phyloP scores from a whole-genome alignment of 805 yeast genomes.

The Metschnikowia dekortorum region DNA sequence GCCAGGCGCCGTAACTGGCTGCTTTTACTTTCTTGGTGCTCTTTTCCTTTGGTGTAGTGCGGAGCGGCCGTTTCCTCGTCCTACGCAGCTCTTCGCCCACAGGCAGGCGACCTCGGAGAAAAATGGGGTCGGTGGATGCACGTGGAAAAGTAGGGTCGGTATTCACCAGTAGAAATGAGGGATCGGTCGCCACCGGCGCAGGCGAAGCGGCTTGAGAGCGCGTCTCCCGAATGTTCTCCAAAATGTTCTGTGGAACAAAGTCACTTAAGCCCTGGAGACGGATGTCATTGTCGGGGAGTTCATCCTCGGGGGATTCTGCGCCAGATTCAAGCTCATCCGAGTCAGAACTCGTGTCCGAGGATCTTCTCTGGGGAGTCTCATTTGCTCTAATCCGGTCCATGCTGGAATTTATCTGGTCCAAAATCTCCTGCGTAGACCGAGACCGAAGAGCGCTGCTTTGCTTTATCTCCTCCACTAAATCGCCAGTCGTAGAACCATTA shows the following conservation, averaged over 20 bases:
- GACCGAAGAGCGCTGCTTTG: constrained; percentile 12
- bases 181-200: background rate
- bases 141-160: too few relatives aligned
- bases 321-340: background rate
- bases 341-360: background rate
- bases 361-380: background rate
- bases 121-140: background rate
- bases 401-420: constrained; percentile 25
- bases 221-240: background rate
- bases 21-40: constrained; percentile 16
- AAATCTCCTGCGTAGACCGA: constrained; percentile 16
- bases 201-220: background rate
- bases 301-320: background rate
- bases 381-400: constrained; percentile 11
- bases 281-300: background rate
- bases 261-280: background rate
- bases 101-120: background rate
- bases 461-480: constrained; percentile 12
- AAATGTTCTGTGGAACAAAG: background rate
- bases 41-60: constrained; percentile 8
- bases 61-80: background rate
- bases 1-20: constrained; percentile 20
- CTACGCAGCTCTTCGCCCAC: background rate
- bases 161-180: background rate
- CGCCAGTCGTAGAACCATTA: constrained; percentile 5